Percentiles rank a stretch among this genome's conserved stretches.
Conservation (phyloP, 306 rosid genomes). For the Quercus glauca region DNA sequence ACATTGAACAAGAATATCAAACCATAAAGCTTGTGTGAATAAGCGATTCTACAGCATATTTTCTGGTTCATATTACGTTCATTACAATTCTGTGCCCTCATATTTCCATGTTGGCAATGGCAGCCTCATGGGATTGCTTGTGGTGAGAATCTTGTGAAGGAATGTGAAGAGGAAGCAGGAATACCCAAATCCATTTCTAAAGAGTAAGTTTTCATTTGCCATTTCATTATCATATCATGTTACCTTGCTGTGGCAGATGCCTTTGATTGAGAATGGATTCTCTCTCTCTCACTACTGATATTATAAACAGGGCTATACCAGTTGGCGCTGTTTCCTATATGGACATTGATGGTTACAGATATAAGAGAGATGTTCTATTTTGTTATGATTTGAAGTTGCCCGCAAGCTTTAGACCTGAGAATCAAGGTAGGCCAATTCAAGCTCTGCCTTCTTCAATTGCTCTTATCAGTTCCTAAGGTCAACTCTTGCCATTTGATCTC, state of each 20-base stretch:
- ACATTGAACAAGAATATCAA: background rate
- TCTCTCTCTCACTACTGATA: background rate
- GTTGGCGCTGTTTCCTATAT: conserved; percentile 76
- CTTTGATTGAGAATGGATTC: background rate
- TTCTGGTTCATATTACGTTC: conserved; percentile 12
- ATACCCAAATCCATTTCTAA: conserved; percentile 72
- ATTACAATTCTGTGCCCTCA: conserved; percentile 9
- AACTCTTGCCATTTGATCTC: background rate
- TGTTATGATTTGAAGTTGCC: conserved; percentile 90
- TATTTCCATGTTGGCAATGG: conserved; percentile 6
- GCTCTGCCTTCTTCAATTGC: conserved; percentile 1
- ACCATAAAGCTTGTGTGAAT: background rate
- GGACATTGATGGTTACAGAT: conserved; percentile 76
- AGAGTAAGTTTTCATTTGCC: conserved; percentile 37
- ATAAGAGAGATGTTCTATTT: conserved; percentile 75
- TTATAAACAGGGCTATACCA: conserved; percentile 53
- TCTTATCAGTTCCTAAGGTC: conserved; percentile 5
- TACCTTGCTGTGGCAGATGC: background rate
- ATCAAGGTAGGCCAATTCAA: conserved; percentile 50
- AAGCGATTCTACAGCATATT: conserved; percentile 11
- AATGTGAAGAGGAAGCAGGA: conserved; percentile 97
- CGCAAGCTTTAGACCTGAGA: conserved; percentile 61
- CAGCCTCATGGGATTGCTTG: conserved; percentile 87
- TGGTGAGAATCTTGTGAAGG: conserved; percentile 77
- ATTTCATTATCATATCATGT: background rate